These are phyloP conservation scores for Amorphotheca resinae DNA, from an alignment of 495 filamentous ascomycete species.

Conservation along the genomic window DNA sequence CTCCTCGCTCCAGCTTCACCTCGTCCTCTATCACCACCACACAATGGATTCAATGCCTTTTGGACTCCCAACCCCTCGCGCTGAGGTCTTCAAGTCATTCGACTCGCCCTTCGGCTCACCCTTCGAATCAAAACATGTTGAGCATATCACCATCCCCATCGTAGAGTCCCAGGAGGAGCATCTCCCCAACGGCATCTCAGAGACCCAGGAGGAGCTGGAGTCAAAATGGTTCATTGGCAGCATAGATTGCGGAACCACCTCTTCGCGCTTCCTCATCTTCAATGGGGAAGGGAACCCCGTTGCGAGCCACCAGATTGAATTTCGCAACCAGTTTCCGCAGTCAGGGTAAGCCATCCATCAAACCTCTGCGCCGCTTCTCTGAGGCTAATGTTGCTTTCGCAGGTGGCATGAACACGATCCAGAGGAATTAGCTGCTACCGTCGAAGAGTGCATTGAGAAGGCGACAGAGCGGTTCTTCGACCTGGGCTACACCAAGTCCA, in stretches of 20 bases:
- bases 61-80: not conserved
- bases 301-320: slow-evolving; percentile 83
- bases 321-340: slow-evolving; percentile 76
- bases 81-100: slow-evolving; percentile 10
- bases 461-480: slow-evolving; percentile 62
- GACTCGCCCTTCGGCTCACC: too few species aligned
- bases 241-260: slow-evolving; percentile 91
- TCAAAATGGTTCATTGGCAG: slow-evolving; percentile 36
- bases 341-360: slow-evolving; percentile 57
- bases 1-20: too few species aligned
- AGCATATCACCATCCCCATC: slow-evolving; percentile 6
- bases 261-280: slow-evolving; percentile 87
- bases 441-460: slow-evolving; percentile 73
- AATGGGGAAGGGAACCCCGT: slow-evolving; percentile 66
- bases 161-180: slow-evolving; percentile 12
- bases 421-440: slow-evolving; percentile 62
- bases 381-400: slow-evolving; percentile 7
- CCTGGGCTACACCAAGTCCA: slow-evolving; percentile 52
- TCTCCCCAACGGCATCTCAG: slow-evolving; percentile 14
- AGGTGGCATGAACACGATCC: slow-evolving; percentile 97
- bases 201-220: slow-evolving; percentile 16
- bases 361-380: not conserved
- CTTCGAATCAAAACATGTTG: slow-evolving; percentile 18
- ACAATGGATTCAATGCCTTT: slow-evolving; percentile 19
- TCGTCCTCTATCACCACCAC: too few species aligned